A percentile compares a stretch with the other conserved stretches of the same genome.
Conservation (phyloP, 495 filamentous ascomycete genomes). For the Penicillium atrosanguineum region DNA sequence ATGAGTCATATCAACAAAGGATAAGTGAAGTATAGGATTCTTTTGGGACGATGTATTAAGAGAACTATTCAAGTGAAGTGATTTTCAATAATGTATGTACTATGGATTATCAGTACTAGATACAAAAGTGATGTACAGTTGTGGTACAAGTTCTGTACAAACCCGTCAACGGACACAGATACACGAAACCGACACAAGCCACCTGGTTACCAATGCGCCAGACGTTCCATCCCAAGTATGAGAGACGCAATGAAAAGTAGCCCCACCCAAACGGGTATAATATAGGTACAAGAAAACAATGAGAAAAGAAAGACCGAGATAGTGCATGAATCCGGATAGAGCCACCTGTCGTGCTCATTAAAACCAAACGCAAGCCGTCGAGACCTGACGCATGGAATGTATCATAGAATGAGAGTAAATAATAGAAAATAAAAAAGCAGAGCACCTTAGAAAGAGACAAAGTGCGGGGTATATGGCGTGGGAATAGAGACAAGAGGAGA, state of each 20-base stretch:
- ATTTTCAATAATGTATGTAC: background rate
- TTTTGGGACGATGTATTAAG: background rate
- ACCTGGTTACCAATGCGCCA: constrained; percentile 1
- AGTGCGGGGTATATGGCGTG: constrained; percentile 32
- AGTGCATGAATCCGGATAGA: background rate
- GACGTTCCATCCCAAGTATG: background rate
- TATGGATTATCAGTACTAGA: constrained; percentile 9
- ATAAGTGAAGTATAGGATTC: background rate
- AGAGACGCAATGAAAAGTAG: background rate
- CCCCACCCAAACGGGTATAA: background rate
- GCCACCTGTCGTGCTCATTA: constrained; percentile 12
- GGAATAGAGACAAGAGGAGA: constrained; percentile 9
- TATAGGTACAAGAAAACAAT: background rate
- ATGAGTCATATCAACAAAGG: constrained; percentile 21
- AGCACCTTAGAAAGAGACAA: constrained; percentile 16
- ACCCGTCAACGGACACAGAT: constrained; percentile 5
- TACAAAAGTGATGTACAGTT: constrained; percentile 13
- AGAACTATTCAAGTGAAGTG: background rate
- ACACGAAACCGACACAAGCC: constrained; percentile 2
- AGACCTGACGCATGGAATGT: constrained; percentile 7
- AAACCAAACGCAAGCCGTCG: constrained; percentile 6
- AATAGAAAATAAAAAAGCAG: constrained; percentile 14
- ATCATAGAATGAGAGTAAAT: constrained; percentile 10
- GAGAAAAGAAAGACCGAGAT: constrained; percentile 5
- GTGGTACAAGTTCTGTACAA: constrained; percentile 18